A percentile compares a stretch with the other conserved stretches of the same genome.
Conservation (phyloP, 2,329 filamentous ascomycete species). For the Fusarium poae region DNA sequence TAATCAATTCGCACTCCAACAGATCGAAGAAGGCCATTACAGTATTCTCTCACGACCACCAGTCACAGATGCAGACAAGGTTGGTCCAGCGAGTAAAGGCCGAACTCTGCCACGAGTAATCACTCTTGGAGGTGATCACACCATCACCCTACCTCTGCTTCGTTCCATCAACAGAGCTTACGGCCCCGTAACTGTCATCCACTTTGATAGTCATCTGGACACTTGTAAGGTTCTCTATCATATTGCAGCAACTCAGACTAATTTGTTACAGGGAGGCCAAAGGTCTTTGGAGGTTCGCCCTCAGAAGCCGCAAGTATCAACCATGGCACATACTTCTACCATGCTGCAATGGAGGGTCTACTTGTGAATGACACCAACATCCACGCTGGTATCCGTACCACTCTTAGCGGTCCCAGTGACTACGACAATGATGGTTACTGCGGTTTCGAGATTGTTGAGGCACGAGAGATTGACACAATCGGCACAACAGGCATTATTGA, state of each 20-base stretch:
- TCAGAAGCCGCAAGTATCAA: constrained; percentile 82
- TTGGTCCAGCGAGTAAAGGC: constrained; percentile 77
- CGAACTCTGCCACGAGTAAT: constrained; percentile 85
- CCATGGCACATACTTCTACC: constrained; percentile 91
- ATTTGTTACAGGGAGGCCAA: constrained; percentile 73
- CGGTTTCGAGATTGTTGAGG: constrained; percentile 87
- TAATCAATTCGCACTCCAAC: constrained; percentile 82
- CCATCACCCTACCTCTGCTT: constrained; percentile 71
- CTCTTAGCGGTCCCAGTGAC: constrained; percentile 75
- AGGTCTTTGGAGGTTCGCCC: constrained; percentile 87
- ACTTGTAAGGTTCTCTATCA: constrained; percentile 64
- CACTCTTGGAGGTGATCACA: constrained; percentile 77
- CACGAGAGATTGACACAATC: constrained; percentile 63
- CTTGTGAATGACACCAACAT: constrained; percentile 87
- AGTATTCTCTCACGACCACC: constrained; percentile 78
- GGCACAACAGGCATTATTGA: constrained; percentile 79
- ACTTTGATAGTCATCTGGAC: constrained; percentile 74
- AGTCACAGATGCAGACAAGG: constrained; percentile 74
- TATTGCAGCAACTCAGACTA: accelerated
- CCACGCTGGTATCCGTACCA: constrained; percentile 88
- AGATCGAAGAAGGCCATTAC: constrained; percentile 89
- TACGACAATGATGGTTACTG: constrained; percentile 79
- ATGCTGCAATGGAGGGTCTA: constrained; percentile 82
- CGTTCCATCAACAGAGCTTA: constrained; percentile 72
- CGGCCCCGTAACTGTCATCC: constrained; percentile 71